Evolutionary conservation across 1,284 basidiomycete genomes (phyloP), one percentile per base, ranked within the genome.

Genomic region (Cutaneotrichosporon dermatis): DNA sequence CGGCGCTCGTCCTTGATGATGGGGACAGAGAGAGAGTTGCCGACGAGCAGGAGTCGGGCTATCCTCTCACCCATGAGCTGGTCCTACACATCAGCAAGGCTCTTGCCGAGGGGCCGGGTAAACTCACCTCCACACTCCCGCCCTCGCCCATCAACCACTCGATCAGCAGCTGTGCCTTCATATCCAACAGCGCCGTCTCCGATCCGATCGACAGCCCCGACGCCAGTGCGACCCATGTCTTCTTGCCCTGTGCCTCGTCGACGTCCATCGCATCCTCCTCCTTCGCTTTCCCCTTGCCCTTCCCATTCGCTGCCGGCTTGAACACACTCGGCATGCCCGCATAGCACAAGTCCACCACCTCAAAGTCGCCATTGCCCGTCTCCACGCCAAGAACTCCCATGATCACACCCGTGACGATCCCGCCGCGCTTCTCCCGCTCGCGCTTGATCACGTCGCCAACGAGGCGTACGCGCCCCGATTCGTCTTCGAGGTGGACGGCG

Each of bases 401-500:
- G 59, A 98, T 92, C 13, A 96, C 86, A 1, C 93, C 81, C 1
- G 93, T 96, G 1, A 96, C 90, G 9, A 96, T 81, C 40, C 82
- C 51, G 75, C 80, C 65, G 63, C 76, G 58, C 85, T 76, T 54
- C 74, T 82, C 57, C 15, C 76, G 67, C 50, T 78, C 75, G 46
- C 76, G 51, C 44, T 68, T 65, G 6, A 82, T 76, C 6, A 72
- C 68, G 0, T 87, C 84, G 1, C 96, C 96, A 0, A 94, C 88
- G 2, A 99, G 84, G 51, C 84, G 83, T 49, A 99, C 88, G 37
- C 95, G 85, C 1, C 95, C 95, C 5, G 89, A 91, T 77, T 97
- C 94, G 76, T 99, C 95, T 78, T 99, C 95, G 2, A 99, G 82
- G 83, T 90, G 92, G 15, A 96, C 79, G 59, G 81, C 83, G 74